Evolutionary conservation across 148 eudicot species (phyloP).

Genomic region (Dysphania ambrosioides): DNA sequence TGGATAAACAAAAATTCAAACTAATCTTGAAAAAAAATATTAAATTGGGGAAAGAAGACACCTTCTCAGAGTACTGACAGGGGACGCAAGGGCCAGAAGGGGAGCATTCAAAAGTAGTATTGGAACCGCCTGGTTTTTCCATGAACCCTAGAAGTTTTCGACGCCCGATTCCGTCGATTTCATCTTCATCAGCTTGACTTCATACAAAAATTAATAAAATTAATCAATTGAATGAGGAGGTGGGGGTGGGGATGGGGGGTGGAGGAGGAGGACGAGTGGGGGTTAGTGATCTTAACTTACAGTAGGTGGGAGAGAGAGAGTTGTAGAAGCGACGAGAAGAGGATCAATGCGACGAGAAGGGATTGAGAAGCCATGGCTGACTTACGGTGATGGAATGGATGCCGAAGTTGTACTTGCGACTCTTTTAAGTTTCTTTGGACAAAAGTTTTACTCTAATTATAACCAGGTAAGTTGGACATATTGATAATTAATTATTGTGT

Average conservation of each 20-base stretch:
- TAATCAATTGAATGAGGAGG: no score
- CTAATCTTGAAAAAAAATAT: background rate
- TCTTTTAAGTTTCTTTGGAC: no score
- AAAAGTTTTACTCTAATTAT: no score
- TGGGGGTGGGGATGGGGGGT: no score
- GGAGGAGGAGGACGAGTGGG: background rate
- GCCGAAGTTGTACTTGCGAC: no score
- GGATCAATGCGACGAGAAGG: constrained; percentile 2
- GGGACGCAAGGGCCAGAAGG: constrained; percentile 91
- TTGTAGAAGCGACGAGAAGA: constrained; percentile 20
- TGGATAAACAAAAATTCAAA: background rate
- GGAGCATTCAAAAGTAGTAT: constrained; percentile 72
- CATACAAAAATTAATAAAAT: constrained; percentile 1
- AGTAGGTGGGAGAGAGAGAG: constrained; percentile 23
- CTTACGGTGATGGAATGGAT: background rate
- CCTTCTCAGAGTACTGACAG: constrained; percentile 85
- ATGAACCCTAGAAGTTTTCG: constrained; percentile 52
- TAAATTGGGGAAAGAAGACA: constrained; percentile 3
- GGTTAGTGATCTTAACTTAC: constrained; percentile 20
- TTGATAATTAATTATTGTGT: no score
- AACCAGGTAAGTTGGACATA: no score
- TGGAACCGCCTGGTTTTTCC: constrained; percentile 55
- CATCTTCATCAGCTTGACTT: constrained; percentile 21
- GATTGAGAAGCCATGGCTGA: constrained; percentile 20
- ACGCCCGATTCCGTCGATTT: constrained; percentile 24